Evolutionary conservation across 202 grass and related monocot species (phyloP).

Genomic region (Brachypodium distachyon): DNA sequence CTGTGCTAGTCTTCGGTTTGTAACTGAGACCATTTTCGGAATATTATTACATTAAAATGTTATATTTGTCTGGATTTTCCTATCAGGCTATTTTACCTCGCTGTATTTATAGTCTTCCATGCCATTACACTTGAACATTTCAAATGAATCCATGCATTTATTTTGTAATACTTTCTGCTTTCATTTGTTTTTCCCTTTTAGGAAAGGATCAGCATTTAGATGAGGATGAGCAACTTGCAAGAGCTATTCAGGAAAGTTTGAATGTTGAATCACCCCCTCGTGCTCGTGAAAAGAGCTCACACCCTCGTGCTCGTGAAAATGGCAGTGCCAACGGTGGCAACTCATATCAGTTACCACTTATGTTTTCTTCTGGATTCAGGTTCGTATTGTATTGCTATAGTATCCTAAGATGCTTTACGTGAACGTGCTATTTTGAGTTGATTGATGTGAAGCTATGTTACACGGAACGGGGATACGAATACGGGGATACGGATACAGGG

Average conservation of each 20-base stretch:
- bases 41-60: neutral
- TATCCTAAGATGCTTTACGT: neutral
- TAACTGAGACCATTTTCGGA: neutral
- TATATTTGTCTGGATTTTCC: neutral
- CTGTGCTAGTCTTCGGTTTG: neutral
- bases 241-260: constrained; percentile 94
- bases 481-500: too few species aligned
- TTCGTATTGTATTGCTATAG: constrained; percentile 10
- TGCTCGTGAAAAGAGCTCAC: neutral
- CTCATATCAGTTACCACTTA: constrained; percentile 49
- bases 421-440: constrained; percentile 4
- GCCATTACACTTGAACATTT: neutral
- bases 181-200: constrained; percentile 33
- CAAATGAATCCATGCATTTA: neutral
- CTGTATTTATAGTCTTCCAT: neutral
- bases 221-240: constrained; percentile 93
- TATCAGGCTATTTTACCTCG: neutral
- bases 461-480: too few species aligned
- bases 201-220: constrained; percentile 66
- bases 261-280: constrained; percentile 62
- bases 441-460: too few species aligned
- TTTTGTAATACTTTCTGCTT: constrained; percentile 3
- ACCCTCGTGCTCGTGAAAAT: constrained; percentile 11
- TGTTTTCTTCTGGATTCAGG: constrained; percentile 87
- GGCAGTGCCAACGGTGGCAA: constrained; percentile 25